Conservation (phyloP, 495 filamentous ascomycete species). For the Aspergillus ostianus region DNA sequence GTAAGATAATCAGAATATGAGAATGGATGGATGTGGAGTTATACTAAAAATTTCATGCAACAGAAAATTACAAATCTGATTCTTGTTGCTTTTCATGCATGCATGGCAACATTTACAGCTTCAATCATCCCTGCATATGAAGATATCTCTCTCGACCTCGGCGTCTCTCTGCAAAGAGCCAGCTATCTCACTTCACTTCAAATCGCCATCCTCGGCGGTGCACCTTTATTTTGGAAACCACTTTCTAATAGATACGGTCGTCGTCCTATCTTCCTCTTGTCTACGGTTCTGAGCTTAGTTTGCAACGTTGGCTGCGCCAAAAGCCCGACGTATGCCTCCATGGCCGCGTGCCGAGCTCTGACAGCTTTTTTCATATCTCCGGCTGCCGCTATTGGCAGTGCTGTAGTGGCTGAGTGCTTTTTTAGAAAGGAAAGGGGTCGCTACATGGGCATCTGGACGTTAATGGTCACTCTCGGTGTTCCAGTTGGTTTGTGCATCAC, state of each 20-base stretch:
- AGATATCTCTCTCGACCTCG: constrained; percentile 45
- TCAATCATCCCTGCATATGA: constrained; percentile 55
- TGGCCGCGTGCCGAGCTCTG: constrained; percentile 34
- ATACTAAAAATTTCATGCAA: background rate
- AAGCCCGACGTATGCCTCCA: constrained; percentile 37
- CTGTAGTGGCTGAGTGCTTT: constrained; percentile 46
- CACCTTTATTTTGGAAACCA: constrained; percentile 54
- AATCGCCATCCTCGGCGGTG: constrained; percentile 50
- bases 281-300: constrained; percentile 41
- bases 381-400: constrained; percentile 41
- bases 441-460: constrained; percentile 50
- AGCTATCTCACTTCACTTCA: constrained; percentile 53
- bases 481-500: constrained; percentile 30
- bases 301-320: constrained; percentile 49
- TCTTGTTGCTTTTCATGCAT: constrained; percentile 55
- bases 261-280: constrained; percentile 51
- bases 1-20: constrained; percentile 14
- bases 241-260: constrained; percentile 53
- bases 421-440: constrained; percentile 41
- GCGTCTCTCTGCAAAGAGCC: constrained; percentile 42
- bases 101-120: constrained; percentile 55
- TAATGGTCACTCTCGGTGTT: constrained; percentile 45
- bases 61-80: constrained; percentile 55
- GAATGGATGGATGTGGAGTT: background rate
- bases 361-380: constrained; percentile 24